A percentile compares a stretch with the other conserved stretches of the same genome.
Conservation (phyloP, 2,329 filamentous ascomycete species). For the Cytospora piceae region DNA sequence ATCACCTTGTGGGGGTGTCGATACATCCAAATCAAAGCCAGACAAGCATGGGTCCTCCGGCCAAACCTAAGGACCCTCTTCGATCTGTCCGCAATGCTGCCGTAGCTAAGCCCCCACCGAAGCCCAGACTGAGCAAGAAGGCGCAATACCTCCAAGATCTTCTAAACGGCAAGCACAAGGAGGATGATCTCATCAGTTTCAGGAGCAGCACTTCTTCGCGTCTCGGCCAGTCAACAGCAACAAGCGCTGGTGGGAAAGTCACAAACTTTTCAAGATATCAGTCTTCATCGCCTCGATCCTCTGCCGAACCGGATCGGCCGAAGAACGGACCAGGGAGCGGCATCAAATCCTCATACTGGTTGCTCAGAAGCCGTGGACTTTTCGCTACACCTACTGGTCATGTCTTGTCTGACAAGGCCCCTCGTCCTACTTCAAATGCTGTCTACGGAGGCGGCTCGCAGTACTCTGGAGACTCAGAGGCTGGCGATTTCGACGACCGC, state of each 20-base stretch:
- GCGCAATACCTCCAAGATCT: constrained; percentile 27
- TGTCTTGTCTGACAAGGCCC: constrained; percentile 28
- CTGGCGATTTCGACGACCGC: constrained; percentile 26
- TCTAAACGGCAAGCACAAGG: constrained; percentile 26
- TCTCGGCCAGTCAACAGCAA: constrained; percentile 22
- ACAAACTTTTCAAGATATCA: constrained; percentile 31
- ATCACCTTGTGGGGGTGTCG: constrained; percentile 28
- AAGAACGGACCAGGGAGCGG: constrained; percentile 25
- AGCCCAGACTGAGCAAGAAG: constrained; percentile 27
- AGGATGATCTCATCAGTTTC: constrained; percentile 31
- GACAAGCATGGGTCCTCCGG: constrained; percentile 28
- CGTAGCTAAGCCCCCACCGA: constrained; percentile 21
- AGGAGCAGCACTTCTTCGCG: constrained; percentile 29
- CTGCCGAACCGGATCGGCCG: constrained; percentile 24
- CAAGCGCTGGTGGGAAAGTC: constrained; percentile 18
- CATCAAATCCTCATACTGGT: constrained; percentile 30
- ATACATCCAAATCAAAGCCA: constrained; percentile 27
- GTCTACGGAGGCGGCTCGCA: constrained; percentile 24
- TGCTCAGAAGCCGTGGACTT: constrained; percentile 26
- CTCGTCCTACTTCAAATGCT: constrained; percentile 15
- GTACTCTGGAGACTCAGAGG: constrained; percentile 28
- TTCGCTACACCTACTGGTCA: constrained; percentile 29
- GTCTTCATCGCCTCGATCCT: constrained; percentile 29
- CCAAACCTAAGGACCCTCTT: constrained; percentile 29
- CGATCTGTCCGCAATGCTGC: constrained; percentile 28